Percentiles rank a stretch among this genome's conserved stretches.
Evolutionary conservation across 169 alveolate species (phyloP).

Genomic region (Plasmodium coatneyi): DNA sequence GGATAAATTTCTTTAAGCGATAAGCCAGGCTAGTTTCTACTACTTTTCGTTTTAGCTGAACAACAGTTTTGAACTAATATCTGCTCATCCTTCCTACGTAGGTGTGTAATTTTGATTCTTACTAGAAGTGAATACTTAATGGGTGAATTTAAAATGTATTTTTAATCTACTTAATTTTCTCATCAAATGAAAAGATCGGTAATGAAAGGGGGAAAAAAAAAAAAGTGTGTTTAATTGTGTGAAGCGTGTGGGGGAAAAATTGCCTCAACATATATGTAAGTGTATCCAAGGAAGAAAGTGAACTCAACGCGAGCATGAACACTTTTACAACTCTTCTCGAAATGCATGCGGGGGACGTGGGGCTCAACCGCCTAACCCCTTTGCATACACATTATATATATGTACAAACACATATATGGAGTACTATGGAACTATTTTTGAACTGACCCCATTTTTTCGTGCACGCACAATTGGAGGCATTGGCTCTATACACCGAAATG

Average conservation of each 20-base stretch:
- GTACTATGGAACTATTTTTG: not conserved
- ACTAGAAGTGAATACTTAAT: not conserved
- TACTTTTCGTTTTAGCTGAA: not conserved
- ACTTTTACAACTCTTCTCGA: constrained; percentile 26
- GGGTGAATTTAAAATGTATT: not conserved
- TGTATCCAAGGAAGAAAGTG: not conserved
- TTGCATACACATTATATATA: not conserved
- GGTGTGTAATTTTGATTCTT: not conserved
- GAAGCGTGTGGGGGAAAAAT: not conserved
- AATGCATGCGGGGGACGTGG: constrained; percentile 43
- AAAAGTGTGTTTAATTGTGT: not conserved
- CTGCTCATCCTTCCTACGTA: not conserved
- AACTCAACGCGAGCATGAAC: not conserved
- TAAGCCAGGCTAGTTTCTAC: not conserved
- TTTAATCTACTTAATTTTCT: not conserved
- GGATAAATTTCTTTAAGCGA: not conserved
- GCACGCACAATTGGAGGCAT: not conserved
- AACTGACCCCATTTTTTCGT: not conserved
- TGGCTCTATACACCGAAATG: not conserved
- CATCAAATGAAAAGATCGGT: not conserved
- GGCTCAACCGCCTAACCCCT: constrained; percentile 3
- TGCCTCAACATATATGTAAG: not conserved
- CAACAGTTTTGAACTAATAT: not conserved
- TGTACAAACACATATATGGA: not conserved
- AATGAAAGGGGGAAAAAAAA: not conserved